Evolutionary conservation across 148 eudicot genomes (phyloP), one percentile per base, ranked within the genome.

Genomic region (Camellia japonica): DNA sequence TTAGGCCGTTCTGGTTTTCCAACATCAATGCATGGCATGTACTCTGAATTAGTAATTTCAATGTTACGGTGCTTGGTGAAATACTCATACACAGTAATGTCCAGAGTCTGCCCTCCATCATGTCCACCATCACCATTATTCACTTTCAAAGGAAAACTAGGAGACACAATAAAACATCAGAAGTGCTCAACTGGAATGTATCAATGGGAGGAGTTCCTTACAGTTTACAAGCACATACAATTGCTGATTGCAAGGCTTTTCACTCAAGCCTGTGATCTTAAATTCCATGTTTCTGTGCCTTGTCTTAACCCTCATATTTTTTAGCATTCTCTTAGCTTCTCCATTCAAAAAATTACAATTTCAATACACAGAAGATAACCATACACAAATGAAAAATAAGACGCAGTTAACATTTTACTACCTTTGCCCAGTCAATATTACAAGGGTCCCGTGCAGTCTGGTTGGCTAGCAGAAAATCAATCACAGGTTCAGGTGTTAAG

Each of bases 11-110:
- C 87, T 74, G 94, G 91, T 83, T 90, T 92, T 78, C 99, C 99
- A 78, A 96, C 99, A 84, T 94, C 90, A 77, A 96, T 79, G 85
- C 99, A 96, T 56, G 99, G 99, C 82, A 85, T 77, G 81, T 90
- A 89, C 77, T 86, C 93, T 69, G 99, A 93, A 80, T 80, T 84
- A 55, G 84, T 85, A 38, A 96, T 86, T 19, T 75, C 86, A 15
- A 92, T 80, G 49, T 88, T 87, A 55, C 87, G 90, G 61, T 90
- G 88, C 68, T 90, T 82, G 41, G 71, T 71, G 72, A 92, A 96
- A 83, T 96, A 96, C 6, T 93, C 94, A 68, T 79, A 86, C n/a
- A 96, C 93, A 55, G 98, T 90, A 58, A 85, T 83, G 75, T 93
- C 92, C 61, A 76, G 62, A 56, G 76, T 58, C 74, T 85, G 83